Percentiles rank a stretch among this genome's conserved stretches.
Conservation (phyloP, 106 monocot genomes). For the Dactylorhiza incarnata region DNA sequence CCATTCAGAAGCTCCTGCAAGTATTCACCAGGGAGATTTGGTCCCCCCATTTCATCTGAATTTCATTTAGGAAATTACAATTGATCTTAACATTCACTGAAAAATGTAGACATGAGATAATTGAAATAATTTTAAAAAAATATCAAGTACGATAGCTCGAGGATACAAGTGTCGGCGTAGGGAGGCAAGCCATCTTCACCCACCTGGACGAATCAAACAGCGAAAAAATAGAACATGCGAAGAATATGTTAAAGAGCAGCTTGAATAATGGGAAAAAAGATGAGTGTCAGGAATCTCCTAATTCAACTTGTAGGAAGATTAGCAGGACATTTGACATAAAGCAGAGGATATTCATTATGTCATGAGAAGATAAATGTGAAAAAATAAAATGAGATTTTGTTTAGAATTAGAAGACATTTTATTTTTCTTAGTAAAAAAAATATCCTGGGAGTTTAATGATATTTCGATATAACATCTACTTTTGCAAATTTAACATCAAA, state of each 20-base stretch:
- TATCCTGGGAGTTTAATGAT: neutral
- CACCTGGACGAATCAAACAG: neutral
- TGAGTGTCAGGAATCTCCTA: neutral
- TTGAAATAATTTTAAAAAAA: neutral
- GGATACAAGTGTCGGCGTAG: neutral
- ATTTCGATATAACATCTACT: neutral
- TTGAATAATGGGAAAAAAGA: neutral
- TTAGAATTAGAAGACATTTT: no score
- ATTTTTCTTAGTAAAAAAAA: neutral
- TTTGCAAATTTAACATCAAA: no score
- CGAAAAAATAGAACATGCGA: neutral
- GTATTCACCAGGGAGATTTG: neutral
- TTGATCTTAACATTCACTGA: neutral
- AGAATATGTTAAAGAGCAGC: neutral
- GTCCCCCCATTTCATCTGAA: conserved; percentile 1
- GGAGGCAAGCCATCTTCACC: neutral
- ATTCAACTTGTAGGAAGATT: neutral
- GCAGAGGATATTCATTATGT: no score
- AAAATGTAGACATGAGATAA: neutral
- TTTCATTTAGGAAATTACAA: neutral
- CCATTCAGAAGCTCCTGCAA: conserved; percentile 5
- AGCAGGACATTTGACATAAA: neutral
- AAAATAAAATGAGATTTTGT: no score
- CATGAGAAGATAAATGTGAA: no score
- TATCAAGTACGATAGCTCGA: neutral